Base-by-base conservation (phyloP, 164 flowering plant species). In the Tetrastigma voinierianum region DNA sequence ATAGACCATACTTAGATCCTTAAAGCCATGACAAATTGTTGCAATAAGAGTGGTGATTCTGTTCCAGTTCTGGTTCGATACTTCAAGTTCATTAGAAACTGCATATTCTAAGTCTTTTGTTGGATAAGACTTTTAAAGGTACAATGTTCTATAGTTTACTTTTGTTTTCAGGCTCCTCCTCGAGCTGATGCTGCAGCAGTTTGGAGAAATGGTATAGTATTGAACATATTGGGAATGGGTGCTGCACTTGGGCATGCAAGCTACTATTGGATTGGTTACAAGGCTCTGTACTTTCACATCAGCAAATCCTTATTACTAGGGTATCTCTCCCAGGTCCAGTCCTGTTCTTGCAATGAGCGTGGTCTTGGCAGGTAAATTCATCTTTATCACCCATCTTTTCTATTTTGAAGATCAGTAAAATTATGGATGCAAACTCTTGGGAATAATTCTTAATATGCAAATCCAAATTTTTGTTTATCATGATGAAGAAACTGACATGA, bases 201-300 rank as follows among this genome's bases (percentile, higher is more conserved):
- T 76, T 77, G 93, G 73, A 87, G 78, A 80, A 96, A 82, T 77
- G 96, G 99, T 21, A 91, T 96, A 68, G 75, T 72, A 20, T 17
- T 96, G 76, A 96, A 96, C 72, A 69, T 96, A 20, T 63, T 96
- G 49, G 99, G 99, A 53, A 90, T 96, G 97, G 97, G 98, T 69
- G 95, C 99, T 73, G 90, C 99, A 17, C 86, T 93, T 66, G 98
- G n/a, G 99, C 58, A 86, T 96, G 97, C 99, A 85, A 87, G 96
- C 98, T n/a, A 96, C 97, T 2, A 96, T 93, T 21, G 99, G 99
- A 18, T 62, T 96, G 78, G 97, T 93, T 70, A 98, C 93, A 11
- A 96, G 77, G 97, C 96, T 62, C 90, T 96, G n/a, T 40, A 92
- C 99, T 54, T n/a, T n/a, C n/a, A 72, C 97, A 68, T 85, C 97